Conservation (phyloP, 805 yeast genomes). For the Metschnikowia dekortorum region DNA sequence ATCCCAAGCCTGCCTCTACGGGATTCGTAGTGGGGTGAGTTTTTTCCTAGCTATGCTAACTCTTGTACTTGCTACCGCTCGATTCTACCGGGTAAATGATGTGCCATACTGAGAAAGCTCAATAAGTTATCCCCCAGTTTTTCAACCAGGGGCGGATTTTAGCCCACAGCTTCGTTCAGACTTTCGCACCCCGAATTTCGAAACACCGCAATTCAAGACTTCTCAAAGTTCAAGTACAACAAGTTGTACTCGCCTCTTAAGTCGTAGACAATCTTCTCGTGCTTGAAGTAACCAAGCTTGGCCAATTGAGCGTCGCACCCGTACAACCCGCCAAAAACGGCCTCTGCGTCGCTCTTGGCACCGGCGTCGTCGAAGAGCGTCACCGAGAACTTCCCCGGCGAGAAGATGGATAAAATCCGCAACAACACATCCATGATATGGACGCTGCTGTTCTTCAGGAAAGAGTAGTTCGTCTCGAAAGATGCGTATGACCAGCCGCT, state of each 20-base stretch:
- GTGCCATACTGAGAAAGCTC: background rate
- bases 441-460: slow-evolving; percentile 29
- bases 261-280: slow-evolving; percentile 70
- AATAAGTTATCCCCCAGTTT: slow-evolving; percentile 16
- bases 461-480: slow-evolving; percentile 82
- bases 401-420: slow-evolving; percentile 59
- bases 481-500: slow-evolving; percentile 93
- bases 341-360: background rate
- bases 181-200: too few species aligned
- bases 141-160: background rate
- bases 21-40: background rate
- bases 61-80: background rate
- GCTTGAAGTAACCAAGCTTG: slow-evolving; percentile 47
- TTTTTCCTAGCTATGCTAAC: background rate
- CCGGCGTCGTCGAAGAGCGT: slow-evolving; percentile 31
- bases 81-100: background rate
- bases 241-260: slow-evolving; percentile 64
- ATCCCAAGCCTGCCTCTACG: background rate
- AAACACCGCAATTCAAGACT: slow-evolving; percentile 6
- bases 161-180: too few species aligned
- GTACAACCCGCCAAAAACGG: slow-evolving; percentile 3
- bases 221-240: slow-evolving; percentile 64
- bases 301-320: slow-evolving; percentile 21
- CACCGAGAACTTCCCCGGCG: slow-evolving; percentile 69
- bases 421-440: slow-evolving; percentile 53